These are phyloP conservation scores for Talaromyces stipitatus DNA, from an alignment of 495 filamentous ascomycete genomes.

Conservation along the genomic window DNA sequence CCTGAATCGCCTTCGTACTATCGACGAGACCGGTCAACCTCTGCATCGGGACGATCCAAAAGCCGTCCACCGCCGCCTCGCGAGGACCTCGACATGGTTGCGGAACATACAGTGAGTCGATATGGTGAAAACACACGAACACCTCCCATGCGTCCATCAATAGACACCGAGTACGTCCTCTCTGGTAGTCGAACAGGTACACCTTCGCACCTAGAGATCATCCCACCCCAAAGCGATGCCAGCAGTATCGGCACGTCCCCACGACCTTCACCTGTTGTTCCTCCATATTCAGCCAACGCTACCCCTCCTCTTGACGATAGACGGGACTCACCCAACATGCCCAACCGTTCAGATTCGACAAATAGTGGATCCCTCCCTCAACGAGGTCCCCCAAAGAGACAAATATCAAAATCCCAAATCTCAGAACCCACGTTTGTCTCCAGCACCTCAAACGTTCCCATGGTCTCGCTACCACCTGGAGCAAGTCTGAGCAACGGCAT, in stretches of 20 bases:
- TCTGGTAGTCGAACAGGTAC: constrained; percentile 6
- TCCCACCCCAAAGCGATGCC: constrained; percentile 25
- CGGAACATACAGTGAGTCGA: constrained; percentile 21
- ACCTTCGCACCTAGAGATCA: constrained; percentile 33
- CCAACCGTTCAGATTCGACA: constrained; percentile 20
- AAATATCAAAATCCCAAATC: constrained; percentile 67
- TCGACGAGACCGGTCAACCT: constrained; percentile 53
- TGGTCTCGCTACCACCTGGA: constrained; percentile 51
- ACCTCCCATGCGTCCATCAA: constrained; percentile 31
- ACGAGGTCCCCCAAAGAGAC: constrained; percentile 47
- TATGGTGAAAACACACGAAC: not conserved
- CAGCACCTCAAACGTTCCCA: constrained; percentile 64
- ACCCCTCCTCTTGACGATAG: constrained; percentile 42
- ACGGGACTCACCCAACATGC: constrained; percentile 9
- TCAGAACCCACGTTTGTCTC: constrained; percentile 80
- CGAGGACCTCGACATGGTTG: constrained; percentile 37
- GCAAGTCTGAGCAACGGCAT: constrained; percentile 34
- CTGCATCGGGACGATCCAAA: constrained; percentile 48
- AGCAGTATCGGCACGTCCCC: constrained; percentile 41
- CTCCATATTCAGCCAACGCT: constrained; percentile 47
- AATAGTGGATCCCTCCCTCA: constrained; percentile 18
- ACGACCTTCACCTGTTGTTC: constrained; percentile 42
- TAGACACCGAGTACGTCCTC: constrained; percentile 23
- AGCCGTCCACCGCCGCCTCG: constrained; percentile 44
- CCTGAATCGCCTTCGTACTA: constrained; percentile 28